Evolutionary conservation across 2,329 filamentous ascomycete genomes (phyloP).

Genomic region (Dactylellina drechsleri): DNA sequence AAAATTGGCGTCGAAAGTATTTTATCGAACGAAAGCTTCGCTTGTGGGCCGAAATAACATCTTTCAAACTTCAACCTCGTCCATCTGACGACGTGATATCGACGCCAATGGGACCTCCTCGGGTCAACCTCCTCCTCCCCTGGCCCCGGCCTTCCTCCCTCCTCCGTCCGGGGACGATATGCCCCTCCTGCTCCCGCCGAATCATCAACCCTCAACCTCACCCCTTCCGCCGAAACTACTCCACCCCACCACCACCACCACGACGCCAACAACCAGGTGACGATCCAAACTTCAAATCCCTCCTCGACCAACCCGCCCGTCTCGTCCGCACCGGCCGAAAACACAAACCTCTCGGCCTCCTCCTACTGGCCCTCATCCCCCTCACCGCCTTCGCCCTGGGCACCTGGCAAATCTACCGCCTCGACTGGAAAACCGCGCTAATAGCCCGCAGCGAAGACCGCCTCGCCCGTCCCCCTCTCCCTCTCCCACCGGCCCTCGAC

Average conservation of each 20-base stretch:
- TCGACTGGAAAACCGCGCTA: constrained; percentile 92
- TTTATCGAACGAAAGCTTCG: too few relatives aligned
- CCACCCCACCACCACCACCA: background rate
- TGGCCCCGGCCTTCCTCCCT: background rate
- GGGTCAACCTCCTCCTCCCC: constrained; percentile 6
- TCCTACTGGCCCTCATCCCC: constrained; percentile 86
- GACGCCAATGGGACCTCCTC: constrained; percentile 12
- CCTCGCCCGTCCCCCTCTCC: constrained; percentile 74
- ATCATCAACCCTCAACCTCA: constrained; percentile 23
- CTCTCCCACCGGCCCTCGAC: constrained; percentile 84
- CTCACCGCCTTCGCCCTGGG: constrained; percentile 89
- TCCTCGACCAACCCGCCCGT: constrained; percentile 84
- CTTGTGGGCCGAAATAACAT: constrained; percentile 7
- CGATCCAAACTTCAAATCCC: constrained; percentile 65
- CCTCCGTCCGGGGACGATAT: constrained; percentile 6
- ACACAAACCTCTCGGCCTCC: constrained; percentile 78
- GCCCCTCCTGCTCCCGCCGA: constrained; percentile 43
- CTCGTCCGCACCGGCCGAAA: constrained; percentile 76
- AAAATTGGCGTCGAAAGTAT: too few relatives aligned
- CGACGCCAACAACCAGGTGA: constrained; percentile 38
- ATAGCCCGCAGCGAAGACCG: constrained; percentile 93
- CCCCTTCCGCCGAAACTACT: constrained; percentile 20
- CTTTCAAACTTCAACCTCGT: constrained; percentile 8
- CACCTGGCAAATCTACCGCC: constrained; percentile 92
- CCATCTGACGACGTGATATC: constrained; percentile 9